phyloP scores from a whole-genome alignment of 176 grass and related monocot genomes.

The Paspalum notatum region DNA sequence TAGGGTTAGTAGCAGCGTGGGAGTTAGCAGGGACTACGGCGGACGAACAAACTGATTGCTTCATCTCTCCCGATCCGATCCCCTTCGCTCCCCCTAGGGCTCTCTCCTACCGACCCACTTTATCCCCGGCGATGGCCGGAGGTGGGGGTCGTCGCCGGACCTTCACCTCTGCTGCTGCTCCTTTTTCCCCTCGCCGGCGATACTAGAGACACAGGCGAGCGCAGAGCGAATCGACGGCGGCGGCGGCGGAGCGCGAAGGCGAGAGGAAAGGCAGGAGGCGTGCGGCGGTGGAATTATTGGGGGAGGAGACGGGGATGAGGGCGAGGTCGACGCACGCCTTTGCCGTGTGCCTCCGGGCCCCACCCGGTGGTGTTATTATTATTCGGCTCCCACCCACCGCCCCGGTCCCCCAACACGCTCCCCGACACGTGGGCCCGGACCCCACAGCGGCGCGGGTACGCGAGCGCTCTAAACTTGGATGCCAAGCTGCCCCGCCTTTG shows the following conservation, averaged over 20 bases:
- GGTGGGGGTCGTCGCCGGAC: neutral
- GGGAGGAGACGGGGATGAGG: neutral
- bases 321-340: conserved; percentile 51
- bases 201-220: neutral
- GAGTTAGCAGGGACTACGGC: conserved; percentile 17
- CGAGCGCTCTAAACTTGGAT: conserved; percentile 6
- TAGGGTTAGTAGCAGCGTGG: conserved; percentile 20
- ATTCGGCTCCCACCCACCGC: conserved; percentile 17
- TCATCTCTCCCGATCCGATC: conserved; percentile 49
- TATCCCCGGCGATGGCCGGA: conserved; percentile 44
- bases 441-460: neutral
- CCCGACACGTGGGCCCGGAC: conserved; percentile 7
- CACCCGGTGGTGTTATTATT: neutral
- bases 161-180: neutral
- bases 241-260: neutral
- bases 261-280: neutral
- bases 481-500: conserved; percentile 27
- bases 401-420: rapidly evolving
- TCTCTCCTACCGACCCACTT: conserved; percentile 37
- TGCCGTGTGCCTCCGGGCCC: conserved; percentile 33
- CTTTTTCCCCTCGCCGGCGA: conserved; percentile 1
- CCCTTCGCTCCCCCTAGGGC: conserved; percentile 31
- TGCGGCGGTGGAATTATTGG: conserved; percentile 49
- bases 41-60: conserved; percentile 28
- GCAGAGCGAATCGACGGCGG: neutral